These are phyloP conservation scores for Camelina sativa DNA, from an alignment of 345 rosid species.

Conservation along the genomic window DNA sequence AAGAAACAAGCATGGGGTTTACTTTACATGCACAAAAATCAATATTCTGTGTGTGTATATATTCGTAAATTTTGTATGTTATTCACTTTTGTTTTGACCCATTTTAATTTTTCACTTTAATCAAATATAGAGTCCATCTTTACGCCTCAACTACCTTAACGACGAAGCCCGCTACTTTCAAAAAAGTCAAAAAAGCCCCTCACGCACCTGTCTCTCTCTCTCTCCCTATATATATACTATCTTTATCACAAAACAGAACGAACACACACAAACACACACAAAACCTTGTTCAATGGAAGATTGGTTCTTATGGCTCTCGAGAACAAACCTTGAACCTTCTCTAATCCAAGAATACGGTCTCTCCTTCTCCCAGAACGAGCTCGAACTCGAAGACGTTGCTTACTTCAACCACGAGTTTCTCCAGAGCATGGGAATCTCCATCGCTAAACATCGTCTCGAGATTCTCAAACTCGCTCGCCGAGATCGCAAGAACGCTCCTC, in stretches of 20 bases:
- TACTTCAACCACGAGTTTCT: conserved; percentile 95
- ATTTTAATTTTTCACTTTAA: conserved; percentile 10
- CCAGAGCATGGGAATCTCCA: conserved; percentile 93
- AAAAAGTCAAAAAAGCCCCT: conserved; percentile 10
- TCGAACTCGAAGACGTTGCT: conserved; percentile 74
- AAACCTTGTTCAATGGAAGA: conserved; percentile 55
- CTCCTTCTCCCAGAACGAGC: conserved; percentile 77
- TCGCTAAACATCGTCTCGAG: conserved; percentile 95
- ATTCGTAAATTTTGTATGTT: neutral
- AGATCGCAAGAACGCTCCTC: conserved; percentile 42
- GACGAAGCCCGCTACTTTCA: conserved; percentile 38
- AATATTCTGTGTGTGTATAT: neutral
- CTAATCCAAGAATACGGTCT: conserved; percentile 81
- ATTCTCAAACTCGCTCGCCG: conserved; percentile 85
- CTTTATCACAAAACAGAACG: neutral
- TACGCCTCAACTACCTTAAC: conserved; percentile 45
- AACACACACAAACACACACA: neutral
- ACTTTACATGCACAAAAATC: neutral
- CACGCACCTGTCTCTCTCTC: conserved; percentile 13
- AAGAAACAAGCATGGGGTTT: neutral
- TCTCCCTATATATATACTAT: conserved; percentile 10
- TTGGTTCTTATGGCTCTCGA: conserved; percentile 85
- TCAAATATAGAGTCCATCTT: conserved; percentile 23
- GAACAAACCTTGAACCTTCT: conserved; percentile 70
- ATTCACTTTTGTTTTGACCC: conserved; percentile 32